These are phyloP conservation scores for Tolypocladium pustulatum DNA, from an alignment of 2,329 filamentous ascomycete genomes.

Conservation along the genomic window DNA sequence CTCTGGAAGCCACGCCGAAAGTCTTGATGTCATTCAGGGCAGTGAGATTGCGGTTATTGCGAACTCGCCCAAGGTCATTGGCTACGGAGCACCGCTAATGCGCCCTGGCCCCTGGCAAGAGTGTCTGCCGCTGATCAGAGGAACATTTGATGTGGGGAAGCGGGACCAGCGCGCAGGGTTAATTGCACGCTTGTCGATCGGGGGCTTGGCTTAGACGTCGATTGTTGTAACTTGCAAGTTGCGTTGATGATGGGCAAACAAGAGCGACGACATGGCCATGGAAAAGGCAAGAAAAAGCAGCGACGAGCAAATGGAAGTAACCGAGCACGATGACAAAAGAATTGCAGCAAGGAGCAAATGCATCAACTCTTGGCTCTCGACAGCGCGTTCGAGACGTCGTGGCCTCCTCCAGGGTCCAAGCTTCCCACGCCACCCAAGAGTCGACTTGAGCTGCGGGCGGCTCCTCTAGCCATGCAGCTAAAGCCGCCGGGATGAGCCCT, in stretches of 20 bases:
- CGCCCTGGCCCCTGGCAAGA: neutral
- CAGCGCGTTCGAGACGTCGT: neutral
- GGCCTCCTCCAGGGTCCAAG: neutral
- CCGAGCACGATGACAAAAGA: neutral
- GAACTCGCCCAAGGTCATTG: neutral
- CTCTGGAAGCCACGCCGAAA: neutral
- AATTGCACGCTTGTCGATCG: neutral
- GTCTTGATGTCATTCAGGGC: neutral
- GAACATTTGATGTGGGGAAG: neutral
- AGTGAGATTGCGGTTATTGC: neutral
- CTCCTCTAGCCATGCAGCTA: neutral
- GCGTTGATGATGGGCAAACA: neutral
- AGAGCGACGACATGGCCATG: neutral
- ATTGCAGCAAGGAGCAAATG: neutral
- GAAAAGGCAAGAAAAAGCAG: neutral
- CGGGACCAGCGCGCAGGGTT: neutral
- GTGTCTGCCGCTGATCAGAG: neutral
- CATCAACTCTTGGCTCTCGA: neutral
- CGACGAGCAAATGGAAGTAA: no score
- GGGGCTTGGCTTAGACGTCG: neutral
- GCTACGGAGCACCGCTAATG: neutral
- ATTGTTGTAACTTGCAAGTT: no score
- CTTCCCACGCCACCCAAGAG: neutral
- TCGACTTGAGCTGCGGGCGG: neutral
- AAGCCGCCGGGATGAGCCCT: neutral